Base-by-base conservation (phyloP, 257 asterid species). In the Henckelia pumila region DNA sequence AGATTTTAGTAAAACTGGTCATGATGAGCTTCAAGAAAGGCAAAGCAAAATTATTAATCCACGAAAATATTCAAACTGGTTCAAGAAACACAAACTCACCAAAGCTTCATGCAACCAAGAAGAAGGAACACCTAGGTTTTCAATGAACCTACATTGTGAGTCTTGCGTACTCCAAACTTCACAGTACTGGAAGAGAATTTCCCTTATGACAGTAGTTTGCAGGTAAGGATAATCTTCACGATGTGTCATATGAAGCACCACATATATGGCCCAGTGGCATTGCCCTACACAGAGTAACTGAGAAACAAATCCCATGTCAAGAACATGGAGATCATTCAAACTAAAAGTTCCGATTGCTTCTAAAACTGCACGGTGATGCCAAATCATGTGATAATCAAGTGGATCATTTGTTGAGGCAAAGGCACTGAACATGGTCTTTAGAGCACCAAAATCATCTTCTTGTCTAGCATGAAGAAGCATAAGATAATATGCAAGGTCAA, bases 231-330 rank as follows among this genome's bases (percentile, higher is more conserved):
- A 88, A 78, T 91, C 97, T 75, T 91, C 93, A 64, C 89, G 96
- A 68, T 85, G 81, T 58, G 96, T 89, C 78, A 91, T 85, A 82
- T 91, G 99, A 80, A 94, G 97, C 74, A 82, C 94, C 78, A 94
- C 93, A 32, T 94, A 94, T 71, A 94, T 85, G 61, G 97, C 99
- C 98, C 97, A 94, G 81, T 94, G 99, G 72, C 96, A 91, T 69
- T 88, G 89, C 65, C 98, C 96, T 62, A 80, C 80, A 77, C 86
- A 91, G 32, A 94, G 86, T 84, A 94, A 85, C 86, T 94, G 98
- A 72, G 96, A 87, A 80, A 89, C 81, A 74, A 85, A 82, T 61
- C 96, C 86, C 96, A 94, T 83, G 77, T 94, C 99, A 71, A 94
- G 91, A 71, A 87, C 76, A 70, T 91, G 98, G 73, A 94, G 97